Evolutionary conservation across 345 rosid genomes (phyloP).

Genomic region (Pelargonium nanum): DNA sequence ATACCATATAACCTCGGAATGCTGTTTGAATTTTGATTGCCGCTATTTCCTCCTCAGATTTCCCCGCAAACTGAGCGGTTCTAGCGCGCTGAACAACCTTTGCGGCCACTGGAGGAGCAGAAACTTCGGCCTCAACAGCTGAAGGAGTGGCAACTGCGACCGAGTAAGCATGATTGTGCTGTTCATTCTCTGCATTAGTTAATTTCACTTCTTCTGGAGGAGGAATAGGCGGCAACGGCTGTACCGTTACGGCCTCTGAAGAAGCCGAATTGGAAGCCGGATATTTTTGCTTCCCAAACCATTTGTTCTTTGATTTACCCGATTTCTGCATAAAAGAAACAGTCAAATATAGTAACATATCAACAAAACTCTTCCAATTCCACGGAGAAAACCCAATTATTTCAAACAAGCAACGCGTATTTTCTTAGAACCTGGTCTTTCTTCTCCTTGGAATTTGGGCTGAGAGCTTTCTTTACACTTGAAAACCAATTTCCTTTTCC

Average conservation of each 20-base stretch:
- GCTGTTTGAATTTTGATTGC: constrained; percentile 83
- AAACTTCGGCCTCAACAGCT: constrained; percentile 18
- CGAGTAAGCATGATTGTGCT: constrained; percentile 19
- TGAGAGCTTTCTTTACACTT: constrained; percentile 70
- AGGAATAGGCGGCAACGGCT: constrained; percentile 28
- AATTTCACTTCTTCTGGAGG: constrained; percentile 41
- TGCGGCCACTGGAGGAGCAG: constrained; percentile 27
- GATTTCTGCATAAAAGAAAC: constrained; percentile 21
- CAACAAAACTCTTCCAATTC: background rate
- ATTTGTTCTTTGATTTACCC: constrained; percentile 31
- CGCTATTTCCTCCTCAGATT: constrained; percentile 67
- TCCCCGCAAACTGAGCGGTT: constrained; percentile 38
- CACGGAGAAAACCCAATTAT: background rate
- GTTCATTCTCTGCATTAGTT: constrained; percentile 36
- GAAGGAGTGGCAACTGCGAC: constrained; percentile 19
- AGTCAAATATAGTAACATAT: background rate
- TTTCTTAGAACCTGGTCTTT: constrained; percentile 32
- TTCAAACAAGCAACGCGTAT: background rate
- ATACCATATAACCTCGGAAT: constrained; percentile 76
- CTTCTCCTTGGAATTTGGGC: constrained; percentile 58
- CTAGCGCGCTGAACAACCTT: constrained; percentile 27
- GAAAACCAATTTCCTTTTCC: constrained; percentile 96
- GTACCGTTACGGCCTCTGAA: constrained; percentile 16
- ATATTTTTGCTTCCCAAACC: constrained; percentile 38
- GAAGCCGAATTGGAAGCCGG: constrained; percentile 21